Evolutionary conservation across 306 rosid genomes (phyloP).

Genomic region (Cotoneaster glaucophyllus): DNA sequence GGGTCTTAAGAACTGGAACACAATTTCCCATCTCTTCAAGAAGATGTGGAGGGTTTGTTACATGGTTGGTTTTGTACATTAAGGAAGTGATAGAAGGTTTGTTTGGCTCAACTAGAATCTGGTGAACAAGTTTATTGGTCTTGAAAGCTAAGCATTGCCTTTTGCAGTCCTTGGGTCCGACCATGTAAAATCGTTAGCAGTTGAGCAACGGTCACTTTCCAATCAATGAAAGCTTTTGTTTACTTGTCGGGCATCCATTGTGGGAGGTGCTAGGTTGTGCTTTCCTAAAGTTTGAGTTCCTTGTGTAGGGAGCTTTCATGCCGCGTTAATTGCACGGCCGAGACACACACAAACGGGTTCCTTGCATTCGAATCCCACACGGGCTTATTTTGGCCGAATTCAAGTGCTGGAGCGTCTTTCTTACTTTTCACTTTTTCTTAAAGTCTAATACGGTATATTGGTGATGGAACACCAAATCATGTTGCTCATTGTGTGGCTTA

Average conservation of each 20-base stretch:
- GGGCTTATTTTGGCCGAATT: no score
- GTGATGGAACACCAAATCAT: no score
- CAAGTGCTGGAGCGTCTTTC: no score
- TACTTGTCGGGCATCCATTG: neutral
- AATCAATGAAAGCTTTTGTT: neutral
- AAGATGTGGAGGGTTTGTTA: neutral
- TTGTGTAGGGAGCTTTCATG: no score
- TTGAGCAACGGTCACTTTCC: neutral
- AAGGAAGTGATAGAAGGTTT: neutral
- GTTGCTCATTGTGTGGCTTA: no score
- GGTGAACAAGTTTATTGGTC: conserved; percentile 24
- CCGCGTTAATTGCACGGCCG: no score
- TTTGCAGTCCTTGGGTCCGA: conserved; percentile 17
- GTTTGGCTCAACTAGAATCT: conserved; percentile 17
- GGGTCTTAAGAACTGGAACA: conserved; percentile 16
- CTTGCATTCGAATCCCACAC: no score
- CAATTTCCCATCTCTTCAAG: conserved; percentile 28
- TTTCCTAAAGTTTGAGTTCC: no score
- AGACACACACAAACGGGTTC: no score
- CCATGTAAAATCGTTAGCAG: neutral
- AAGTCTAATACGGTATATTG: no score
- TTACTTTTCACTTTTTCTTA: no score
- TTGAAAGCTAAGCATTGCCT: conserved; percentile 44
- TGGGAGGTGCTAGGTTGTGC: neutral
- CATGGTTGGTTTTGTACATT: conserved; percentile 18